phyloP scores from a whole-genome alignment of 2,329 filamentous ascomycete genomes.

The Aureobasidium melanogenum region DNA sequence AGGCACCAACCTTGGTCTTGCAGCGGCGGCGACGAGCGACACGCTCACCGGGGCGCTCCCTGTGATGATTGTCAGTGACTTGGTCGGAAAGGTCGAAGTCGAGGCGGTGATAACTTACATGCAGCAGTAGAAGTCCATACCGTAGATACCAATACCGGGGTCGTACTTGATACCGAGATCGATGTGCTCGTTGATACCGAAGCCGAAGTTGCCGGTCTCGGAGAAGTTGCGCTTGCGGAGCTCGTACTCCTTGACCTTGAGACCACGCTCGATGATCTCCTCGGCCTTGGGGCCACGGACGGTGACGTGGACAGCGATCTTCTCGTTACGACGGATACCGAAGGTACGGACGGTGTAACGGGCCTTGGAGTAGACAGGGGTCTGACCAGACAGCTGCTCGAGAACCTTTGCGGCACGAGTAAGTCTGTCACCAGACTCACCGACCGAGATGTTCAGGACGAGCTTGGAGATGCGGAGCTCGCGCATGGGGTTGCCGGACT shows the following conservation, averaged over 20 bases:
- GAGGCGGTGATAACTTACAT: slow-evolving; percentile 53
- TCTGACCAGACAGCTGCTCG: slow-evolving; percentile 99
- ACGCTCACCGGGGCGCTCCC: slow-evolving; percentile 95
- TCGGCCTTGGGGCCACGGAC: slow-evolving; percentile 98
- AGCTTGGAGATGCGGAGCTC: slow-evolving; percentile 99
- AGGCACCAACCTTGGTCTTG: slow-evolving; percentile 76
- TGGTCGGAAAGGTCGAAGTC: background rate
- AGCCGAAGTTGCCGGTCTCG: slow-evolving; percentile 99
- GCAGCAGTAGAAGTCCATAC: slow-evolving; percentile 99
- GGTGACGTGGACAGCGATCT: slow-evolving; percentile 98
- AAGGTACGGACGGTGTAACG: slow-evolving; percentile 99
- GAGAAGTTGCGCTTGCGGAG: slow-evolving; percentile 99
- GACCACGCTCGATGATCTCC: slow-evolving; percentile 99
- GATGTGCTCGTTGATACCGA: slow-evolving; percentile 99
- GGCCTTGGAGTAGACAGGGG: slow-evolving; percentile 99
- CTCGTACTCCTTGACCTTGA: slow-evolving; percentile 99
- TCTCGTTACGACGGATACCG: slow-evolving; percentile 99
- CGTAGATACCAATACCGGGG: slow-evolving; percentile 95
- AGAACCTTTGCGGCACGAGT: slow-evolving; percentile 99
- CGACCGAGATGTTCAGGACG: slow-evolving; percentile 98
- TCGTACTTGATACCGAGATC: slow-evolving; percentile 99
- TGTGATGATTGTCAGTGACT: slow-evolving; percentile 30
- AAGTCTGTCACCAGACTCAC: slow-evolving; percentile 99
- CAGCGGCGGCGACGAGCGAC: slow-evolving; percentile 88
- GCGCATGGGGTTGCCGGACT: slow-evolving; percentile 96